Evolutionary conservation across 164 flowering plant species (phyloP).

Genomic region (Nymphaea colorata): DNA sequence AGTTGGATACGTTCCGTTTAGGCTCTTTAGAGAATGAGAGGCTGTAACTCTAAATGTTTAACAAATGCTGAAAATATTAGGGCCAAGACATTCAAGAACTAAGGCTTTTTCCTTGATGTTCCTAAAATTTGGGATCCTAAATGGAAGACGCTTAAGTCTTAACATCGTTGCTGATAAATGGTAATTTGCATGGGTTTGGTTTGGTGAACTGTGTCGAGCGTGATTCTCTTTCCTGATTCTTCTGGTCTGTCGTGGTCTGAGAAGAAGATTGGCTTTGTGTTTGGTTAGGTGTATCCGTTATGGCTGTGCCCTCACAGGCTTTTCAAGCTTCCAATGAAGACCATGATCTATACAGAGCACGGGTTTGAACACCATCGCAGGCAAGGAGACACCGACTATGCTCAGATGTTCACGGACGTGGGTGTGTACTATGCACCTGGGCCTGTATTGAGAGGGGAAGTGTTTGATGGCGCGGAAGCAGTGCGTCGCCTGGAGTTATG

Average conservation of each 20-base stretch:
- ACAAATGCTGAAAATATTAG: no score
- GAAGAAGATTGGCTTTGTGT: background rate
- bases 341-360: constrained; percentile 88
- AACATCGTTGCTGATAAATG: no score
- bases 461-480: constrained; percentile 82
- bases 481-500: constrained; percentile 78
- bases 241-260: background rate
- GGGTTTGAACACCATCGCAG: constrained; percentile 72
- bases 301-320: constrained; percentile 98
- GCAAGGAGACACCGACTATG: constrained; percentile 84
- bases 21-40: no score
- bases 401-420: constrained; percentile 96
- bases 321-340: constrained; percentile 72
- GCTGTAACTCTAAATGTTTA: no score
- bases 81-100: no score
- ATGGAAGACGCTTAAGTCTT: no score
- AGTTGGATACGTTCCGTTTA: no score
- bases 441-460: constrained; percentile 88
- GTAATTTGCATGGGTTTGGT: no score
- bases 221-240: background rate
- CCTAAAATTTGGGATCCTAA: no score
- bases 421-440: constrained; percentile 96
- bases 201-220: background rate
- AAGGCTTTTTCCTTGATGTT: no score
- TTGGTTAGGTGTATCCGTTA: constrained; percentile 70